Evolutionary conservation across 257 asterid species (phyloP), one percentile per base, ranked within the genome.

Genomic region (Lycium barbarum): DNA sequence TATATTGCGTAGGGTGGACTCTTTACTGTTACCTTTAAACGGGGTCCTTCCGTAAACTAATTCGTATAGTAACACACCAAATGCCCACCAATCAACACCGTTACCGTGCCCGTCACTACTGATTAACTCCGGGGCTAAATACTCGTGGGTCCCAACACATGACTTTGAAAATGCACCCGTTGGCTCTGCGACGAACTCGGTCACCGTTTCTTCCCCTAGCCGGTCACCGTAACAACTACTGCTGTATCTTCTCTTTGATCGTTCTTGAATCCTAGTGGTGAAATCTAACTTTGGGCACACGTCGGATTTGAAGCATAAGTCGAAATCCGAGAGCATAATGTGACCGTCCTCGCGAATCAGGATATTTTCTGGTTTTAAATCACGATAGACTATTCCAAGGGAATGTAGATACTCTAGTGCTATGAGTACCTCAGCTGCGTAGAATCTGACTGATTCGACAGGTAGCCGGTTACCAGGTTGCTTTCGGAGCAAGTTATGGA

Each of bases 21-120:
- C 99, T 86, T 95, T 95, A 61, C 93, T 94, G 72, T 89, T 87
- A 1, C 98, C 99, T 33, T 94, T 94, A 72, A 92, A 95, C 87
- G 98, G 98, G 54, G 99, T 95, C 79, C 92, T 88, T 0, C 99
- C 99, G 61, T 86, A 85, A 55, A 95, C 9, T 3, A 95, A 84
- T 82, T 95, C 99, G 82, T 92, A 95, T 0, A 94, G 84, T 84
- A 95, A 83, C 0, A 95, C 92, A 81, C 99, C 98, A 36, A 95
- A 94, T 0, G 98, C 99, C 98, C 99, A 95, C 99, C 98, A 95
- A 68, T 95, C 99, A 1, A 95, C 99, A 0, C 99, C 98, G 87
- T 92, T 95, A 0, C 99, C 98, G 85, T 94, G 98, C 22, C 99
- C 99, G 89, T 84, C 84, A 0, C 98, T 96, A 81, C 72, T 55